Evolutionary conservation across 176 grass and related monocot genomes (phyloP).

Genomic region (Carex parvula): DNA sequence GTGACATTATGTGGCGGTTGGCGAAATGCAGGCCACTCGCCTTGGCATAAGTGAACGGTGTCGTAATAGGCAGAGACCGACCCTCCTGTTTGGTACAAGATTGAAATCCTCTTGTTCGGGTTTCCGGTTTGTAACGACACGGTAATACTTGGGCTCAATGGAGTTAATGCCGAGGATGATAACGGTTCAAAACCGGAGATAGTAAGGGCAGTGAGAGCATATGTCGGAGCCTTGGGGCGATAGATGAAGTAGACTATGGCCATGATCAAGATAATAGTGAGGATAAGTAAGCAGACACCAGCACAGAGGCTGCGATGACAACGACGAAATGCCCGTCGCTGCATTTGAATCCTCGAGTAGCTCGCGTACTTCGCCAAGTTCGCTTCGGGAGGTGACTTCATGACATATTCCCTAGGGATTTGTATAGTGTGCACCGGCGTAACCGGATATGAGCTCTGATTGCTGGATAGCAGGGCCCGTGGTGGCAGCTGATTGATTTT

Average conservation of each 20-base stretch:
- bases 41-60: conserved; percentile 32
- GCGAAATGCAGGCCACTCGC: conserved; percentile 63
- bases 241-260: conserved; percentile 42
- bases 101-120: conserved; percentile 44
- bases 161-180: neutral
- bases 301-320: conserved; percentile 28
- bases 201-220: conserved; percentile 52
- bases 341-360: conserved; percentile 1
- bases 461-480: neutral
- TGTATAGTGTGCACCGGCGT: conserved; percentile 16
- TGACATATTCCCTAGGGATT: conserved; percentile 27
- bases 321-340: conserved; percentile 23
- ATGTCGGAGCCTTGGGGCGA: conserved; percentile 55
- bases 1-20: conserved; percentile 68
- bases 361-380: neutral
- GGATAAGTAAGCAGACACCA: conserved; percentile 7
- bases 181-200: conserved; percentile 35
- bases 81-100: conserved; percentile 64
- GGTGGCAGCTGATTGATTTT: neutral
- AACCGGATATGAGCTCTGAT: neutral
- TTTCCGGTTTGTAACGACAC: conserved; percentile 55
- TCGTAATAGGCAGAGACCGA: conserved; percentile 39
- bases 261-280: conserved; percentile 27
- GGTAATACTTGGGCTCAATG: conserved; percentile 31
- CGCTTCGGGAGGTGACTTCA: conserved; percentile 14